Conservation (phyloP, 345 rosid species). For the Bruguiera sexangula region DNA sequence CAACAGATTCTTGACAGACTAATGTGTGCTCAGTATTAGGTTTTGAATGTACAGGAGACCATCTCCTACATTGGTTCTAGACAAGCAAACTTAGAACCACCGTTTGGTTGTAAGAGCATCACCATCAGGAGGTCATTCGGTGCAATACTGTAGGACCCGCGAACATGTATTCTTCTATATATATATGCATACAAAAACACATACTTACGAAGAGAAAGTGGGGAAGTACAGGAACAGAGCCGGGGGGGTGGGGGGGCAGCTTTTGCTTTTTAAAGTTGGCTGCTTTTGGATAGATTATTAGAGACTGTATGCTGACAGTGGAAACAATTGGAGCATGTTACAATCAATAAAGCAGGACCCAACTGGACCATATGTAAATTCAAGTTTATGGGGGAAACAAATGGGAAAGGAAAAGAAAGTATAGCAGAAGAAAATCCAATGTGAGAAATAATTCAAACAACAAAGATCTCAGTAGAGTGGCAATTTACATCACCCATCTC, state of each 20-base stretch:
- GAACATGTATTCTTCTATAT: background rate
- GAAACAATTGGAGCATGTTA: constrained; percentile 32
- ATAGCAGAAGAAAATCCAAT: background rate
- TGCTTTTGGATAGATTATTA: constrained; percentile 45
- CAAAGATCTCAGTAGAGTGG: constrained; percentile 33
- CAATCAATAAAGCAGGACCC: constrained; percentile 39
- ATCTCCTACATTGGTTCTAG: constrained; percentile 1
- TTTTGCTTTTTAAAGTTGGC: constrained; percentile 56
- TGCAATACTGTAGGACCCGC: constrained; percentile 9
- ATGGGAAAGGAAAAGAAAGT: background rate
- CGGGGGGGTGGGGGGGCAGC: constrained; percentile 21
- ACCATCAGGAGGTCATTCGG: constrained; percentile 8
- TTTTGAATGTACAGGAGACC: constrained; percentile 11
- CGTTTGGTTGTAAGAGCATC: constrained; percentile 1
- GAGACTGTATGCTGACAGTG: constrained; percentile 49
- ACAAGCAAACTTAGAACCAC: background rate
- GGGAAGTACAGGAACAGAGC: background rate
- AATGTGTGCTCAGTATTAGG: constrained; percentile 8
- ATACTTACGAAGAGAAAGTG: background rate
- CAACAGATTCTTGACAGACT: background rate
- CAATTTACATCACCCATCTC: constrained; percentile 34
- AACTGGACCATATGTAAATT: constrained; percentile 12
- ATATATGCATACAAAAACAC: background rate
- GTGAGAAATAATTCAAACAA: constrained; percentile 29
- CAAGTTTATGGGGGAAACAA: background rate